These are phyloP conservation scores for Fusarium acutatum DNA, from an alignment of 2,329 filamentous ascomycete species.

Conservation along the genomic window DNA sequence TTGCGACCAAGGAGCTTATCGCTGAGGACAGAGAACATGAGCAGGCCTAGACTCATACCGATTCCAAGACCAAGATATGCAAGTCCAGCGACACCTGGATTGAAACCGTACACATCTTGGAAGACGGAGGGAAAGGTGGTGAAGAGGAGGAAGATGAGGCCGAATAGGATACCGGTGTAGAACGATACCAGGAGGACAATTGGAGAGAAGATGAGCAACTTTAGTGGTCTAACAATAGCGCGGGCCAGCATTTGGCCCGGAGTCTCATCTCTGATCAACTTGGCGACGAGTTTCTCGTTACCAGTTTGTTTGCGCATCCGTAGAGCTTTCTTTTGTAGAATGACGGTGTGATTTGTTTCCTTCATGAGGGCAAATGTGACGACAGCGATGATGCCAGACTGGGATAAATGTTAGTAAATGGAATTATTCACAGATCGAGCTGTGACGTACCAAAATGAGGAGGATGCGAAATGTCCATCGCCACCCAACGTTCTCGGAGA, in stretches of 20 bases:
- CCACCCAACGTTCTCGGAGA: constrained; percentile 57
- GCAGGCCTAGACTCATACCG: constrained; percentile 43
- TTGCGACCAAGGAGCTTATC: constrained; percentile 24
- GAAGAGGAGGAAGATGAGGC: constrained; percentile 49
- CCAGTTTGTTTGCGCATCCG: constrained; percentile 18
- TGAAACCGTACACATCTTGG: constrained; percentile 46
- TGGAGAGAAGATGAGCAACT: constrained; percentile 62
- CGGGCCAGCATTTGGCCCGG: constrained; percentile 41
- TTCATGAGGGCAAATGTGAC: constrained; percentile 31
- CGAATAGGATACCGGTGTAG: constrained; percentile 50
- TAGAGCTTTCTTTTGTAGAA: constrained; percentile 2
- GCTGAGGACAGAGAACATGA: constrained; percentile 11
- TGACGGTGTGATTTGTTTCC: constrained; percentile 40
- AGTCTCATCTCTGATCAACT: constrained; percentile 5
- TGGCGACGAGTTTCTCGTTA: constrained; percentile 25
- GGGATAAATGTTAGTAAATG: neutral
- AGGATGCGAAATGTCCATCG: constrained; percentile 61
- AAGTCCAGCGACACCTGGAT: constrained; percentile 42
- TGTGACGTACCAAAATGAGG: constrained; percentile 47
- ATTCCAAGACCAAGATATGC: constrained; percentile 61
- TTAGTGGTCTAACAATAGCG: constrained; percentile 51
- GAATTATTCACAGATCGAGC: accelerated
- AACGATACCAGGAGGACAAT: constrained; percentile 57
- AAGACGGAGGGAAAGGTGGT: constrained; percentile 50
- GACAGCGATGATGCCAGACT: neutral